Base-by-base conservation (phyloP, 1,284 basidiomycete species). In the Trichosporon inkin region DNA sequence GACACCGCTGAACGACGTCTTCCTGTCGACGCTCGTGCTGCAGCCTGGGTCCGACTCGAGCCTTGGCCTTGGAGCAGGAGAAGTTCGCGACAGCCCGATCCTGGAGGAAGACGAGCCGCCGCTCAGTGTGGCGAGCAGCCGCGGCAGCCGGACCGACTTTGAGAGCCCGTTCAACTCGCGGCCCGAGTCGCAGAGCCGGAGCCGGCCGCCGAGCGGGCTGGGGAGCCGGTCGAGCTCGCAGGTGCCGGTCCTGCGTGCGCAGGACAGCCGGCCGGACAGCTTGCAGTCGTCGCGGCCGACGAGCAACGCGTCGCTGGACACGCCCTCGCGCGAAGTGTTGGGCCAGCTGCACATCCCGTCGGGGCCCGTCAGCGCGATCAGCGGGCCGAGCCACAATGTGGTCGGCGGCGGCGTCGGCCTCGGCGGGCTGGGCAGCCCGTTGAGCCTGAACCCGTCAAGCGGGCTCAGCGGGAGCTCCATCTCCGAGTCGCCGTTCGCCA, bases 1-100 rank as follows among this genome's bases (percentile, higher is more conserved):
- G 11, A 82, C 81, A 7, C 81, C 81, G 0, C 78, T 79, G 66
- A 82, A 82, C 70, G 73, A 79, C 38, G 78, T 77, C 2, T 82
- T 82, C 69, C 68, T 82, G 6, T 76, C 77, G 39, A 81, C 62
- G 28, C 51, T 63, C 11, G 62, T 58, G 10, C 22, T 60, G 14
- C 24, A 14, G 32, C 44, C 37, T 17, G 24, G 44, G 6, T 49
- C 44, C 14, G 44, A 49, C 14, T 49, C 44, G 10, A 20, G 17
- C 16, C 44, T 49, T 14, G 16, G 14, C 14, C 44, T 28, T 13
- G 36, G 36, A 22, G 44, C 24, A 32, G 28, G 28, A 14, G 44
- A 49, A 22, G 44, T 49, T 22, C 44, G 44, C 44, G 44, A 49
- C 24, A 16, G 22, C 4, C 44, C 44, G 44, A 49, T 49, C 44